Conservation (phyloP, 2,329 filamentous ascomycete genomes). For the Ophiostoma quercus region DNA sequence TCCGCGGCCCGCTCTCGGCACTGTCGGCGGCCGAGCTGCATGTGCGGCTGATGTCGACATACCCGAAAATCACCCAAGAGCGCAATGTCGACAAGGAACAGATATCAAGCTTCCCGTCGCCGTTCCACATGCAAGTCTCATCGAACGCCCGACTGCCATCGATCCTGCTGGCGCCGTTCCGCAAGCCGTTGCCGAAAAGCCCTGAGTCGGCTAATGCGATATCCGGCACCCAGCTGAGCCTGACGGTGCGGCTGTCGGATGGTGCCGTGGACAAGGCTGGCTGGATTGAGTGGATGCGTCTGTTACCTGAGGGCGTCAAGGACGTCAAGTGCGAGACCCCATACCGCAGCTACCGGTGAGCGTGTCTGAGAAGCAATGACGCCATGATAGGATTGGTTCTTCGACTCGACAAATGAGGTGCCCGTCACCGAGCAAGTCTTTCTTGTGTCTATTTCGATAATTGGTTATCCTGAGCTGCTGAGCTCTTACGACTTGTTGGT, state of each 20-base stretch:
- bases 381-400: not conserved
- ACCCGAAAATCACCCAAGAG: constrained; percentile 50
- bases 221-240: constrained; percentile 42
- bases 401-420: not conserved
- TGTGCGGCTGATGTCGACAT: constrained; percentile 42
- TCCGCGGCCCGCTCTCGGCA: constrained; percentile 43
- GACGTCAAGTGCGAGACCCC: constrained; percentile 48
- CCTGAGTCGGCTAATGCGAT: constrained; percentile 34
- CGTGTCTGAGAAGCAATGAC: not conserved
- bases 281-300: constrained; percentile 55
- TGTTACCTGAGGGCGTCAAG: constrained; percentile 53
- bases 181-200: constrained; percentile 39
- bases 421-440: not conserved
- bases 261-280: constrained; percentile 48
- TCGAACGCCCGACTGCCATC: constrained; percentile 51
- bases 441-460: not conserved
- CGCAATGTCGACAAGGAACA: constrained; percentile 44
- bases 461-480: not conserved
- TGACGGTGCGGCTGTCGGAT: constrained; percentile 49
- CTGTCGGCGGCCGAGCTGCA: constrained; percentile 45
- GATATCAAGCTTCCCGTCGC: constrained; percentile 48
- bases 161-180: constrained; percentile 50
- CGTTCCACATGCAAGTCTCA: constrained; percentile 52
- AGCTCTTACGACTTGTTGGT: not conserved
- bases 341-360: constrained; percentile 7